Evolutionary conservation across 179 eudicot species (phyloP), one percentile per base, ranked within the genome.

Genomic region (Amaranthus tricolor): DNA sequence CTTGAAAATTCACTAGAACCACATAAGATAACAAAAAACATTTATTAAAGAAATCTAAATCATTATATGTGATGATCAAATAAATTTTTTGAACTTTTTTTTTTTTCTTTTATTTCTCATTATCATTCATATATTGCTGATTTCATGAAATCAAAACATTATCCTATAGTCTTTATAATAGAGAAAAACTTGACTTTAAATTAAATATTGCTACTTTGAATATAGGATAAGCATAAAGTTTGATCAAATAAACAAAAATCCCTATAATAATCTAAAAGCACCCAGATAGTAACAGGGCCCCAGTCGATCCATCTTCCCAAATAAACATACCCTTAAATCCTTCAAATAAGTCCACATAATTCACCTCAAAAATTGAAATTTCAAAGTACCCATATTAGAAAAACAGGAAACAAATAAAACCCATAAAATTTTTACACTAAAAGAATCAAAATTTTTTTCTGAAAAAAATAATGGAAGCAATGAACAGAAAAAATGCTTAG

Each of bases 201-300:
- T 81, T 74, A 44, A 43, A 56, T 62, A 70, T 21, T 73, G 58
- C 17, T 70, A 70, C 76, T 73, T 69, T 49, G 40, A 74, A 81
- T 60, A 62, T 72, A 77, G 56, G 21, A 69, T 57, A 77, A 70
- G 56, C 54, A 61, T 9, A 54, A 73, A 55, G 74, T 68, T 69
- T 78, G 54, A 82, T 71, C 73, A 82, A 67, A 68, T 50, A 64
- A 74, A 74, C 14, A 65, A 58, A 58, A n/a, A 56, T 49, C 50
- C 6, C 14, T 48, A 44, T 55, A 55, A 56, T 74, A 24, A 70
- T 51, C 44, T 44, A 74, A 63, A 62, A 70, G 59, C 63, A 40
- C 67, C 59, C 59, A 73, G 47, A 54, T 69, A 49, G 15, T 55
- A 71, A 12, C 70, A 75, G 76, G 80, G 84, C 0, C 84, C 79